Conservation (phyloP, 306 rosid genomes). For the Luffa acutangula region DNA sequence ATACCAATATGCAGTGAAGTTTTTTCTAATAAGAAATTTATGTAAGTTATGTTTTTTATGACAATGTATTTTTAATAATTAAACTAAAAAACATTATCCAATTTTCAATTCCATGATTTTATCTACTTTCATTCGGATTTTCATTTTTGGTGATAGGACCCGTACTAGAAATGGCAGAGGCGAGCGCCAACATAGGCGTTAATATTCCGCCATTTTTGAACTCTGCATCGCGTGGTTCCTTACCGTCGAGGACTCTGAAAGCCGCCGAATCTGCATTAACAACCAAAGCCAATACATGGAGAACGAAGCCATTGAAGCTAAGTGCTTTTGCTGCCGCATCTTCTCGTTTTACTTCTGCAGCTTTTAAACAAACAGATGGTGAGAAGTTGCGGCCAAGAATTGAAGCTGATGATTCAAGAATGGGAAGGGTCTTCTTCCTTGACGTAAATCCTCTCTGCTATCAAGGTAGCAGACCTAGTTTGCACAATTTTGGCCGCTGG, state of each 20-base stretch:
- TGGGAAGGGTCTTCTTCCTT: slow-evolving; percentile 59
- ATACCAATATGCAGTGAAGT: too few relatives aligned
- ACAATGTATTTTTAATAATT: too few relatives aligned
- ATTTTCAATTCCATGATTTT: not conserved
- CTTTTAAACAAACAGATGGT: slow-evolving; percentile 19
- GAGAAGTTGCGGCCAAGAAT: slow-evolving; percentile 15
- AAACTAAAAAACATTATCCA: too few relatives aligned
- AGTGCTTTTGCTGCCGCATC: slow-evolving; percentile 1
- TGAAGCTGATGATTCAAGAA: slow-evolving; percentile 17
- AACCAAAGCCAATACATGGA: not conserved
- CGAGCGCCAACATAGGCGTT: slow-evolving; percentile 15
- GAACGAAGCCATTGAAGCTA: slow-evolving; percentile 15
- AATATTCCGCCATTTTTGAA: slow-evolving; percentile 20
- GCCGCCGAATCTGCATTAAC: not conserved
- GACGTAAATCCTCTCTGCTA: slow-evolving; percentile 85
- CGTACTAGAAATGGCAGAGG: slow-evolving; percentile 11
- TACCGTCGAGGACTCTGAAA: slow-evolving; percentile 14
- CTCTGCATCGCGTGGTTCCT: slow-evolving; percentile 12
- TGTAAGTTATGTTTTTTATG: too few relatives aligned
- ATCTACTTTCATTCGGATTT: not conserved
- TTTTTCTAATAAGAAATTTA: too few relatives aligned
- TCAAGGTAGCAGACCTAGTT: slow-evolving; percentile 55
- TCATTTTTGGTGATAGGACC: not conserved
- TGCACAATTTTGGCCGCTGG: slow-evolving; percentile 60
- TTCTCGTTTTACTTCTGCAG: slow-evolving; percentile 9